Percentiles rank a stretch among this genome's conserved stretches.
Conservation (phyloP, 2,329 filamentous ascomycete species). For the Penicillium psychrosexuale region DNA sequence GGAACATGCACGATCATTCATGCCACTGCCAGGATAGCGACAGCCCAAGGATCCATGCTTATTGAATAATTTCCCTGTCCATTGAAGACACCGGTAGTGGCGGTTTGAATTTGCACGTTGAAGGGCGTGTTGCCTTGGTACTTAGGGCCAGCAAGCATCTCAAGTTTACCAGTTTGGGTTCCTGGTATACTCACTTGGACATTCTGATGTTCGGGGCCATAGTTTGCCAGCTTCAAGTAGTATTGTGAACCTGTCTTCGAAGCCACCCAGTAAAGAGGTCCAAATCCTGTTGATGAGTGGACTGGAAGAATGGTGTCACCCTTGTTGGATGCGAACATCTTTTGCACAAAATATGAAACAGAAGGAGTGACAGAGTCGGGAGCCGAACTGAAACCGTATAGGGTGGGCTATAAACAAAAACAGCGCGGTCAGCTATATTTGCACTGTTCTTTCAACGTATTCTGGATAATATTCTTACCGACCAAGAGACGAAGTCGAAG, state of each 20-base stretch:
- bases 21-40: constrained; percentile 24
- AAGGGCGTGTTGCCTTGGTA: constrained; percentile 21
- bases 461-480: constrained; percentile 22
- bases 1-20: constrained; percentile 4
- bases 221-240: constrained; percentile 34
- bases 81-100: constrained; percentile 9
- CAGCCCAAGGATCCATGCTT: constrained; percentile 24
- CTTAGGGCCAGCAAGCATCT: constrained; percentile 24
- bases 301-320: constrained; percentile 33
- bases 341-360: constrained; percentile 37
- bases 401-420: constrained; percentile 25
- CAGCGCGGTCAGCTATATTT: not conserved
- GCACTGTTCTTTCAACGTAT: not conserved
- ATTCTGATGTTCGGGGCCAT: constrained; percentile 20
- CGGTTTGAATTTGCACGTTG: constrained; percentile 18
- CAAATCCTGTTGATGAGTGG: constrained; percentile 25
- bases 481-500: constrained; percentile 35
- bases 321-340: constrained; percentile 35
- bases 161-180: constrained; percentile 20
- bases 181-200: constrained; percentile 28
- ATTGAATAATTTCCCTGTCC: constrained; percentile 19
- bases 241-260: constrained; percentile 23
- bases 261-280: constrained; percentile 37
- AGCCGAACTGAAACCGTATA: constrained; percentile 32
- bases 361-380: constrained; percentile 30